Evolutionary conservation across 176 grass and related monocot genomes (phyloP).

Genomic region (Phragmites australis): DNA sequence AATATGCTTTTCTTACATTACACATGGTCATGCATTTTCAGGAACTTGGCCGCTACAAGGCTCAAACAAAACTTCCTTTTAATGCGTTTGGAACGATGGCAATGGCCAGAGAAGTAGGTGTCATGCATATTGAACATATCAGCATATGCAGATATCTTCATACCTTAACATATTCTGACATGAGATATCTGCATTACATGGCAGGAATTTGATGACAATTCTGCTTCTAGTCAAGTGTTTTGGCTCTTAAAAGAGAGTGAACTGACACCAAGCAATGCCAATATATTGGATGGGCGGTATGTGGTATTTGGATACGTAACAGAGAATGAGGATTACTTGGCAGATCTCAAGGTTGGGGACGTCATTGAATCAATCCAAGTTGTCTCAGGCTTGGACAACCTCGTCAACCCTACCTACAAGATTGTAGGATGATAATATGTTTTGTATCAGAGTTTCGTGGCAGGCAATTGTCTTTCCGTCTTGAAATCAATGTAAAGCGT

Average conservation of each 20-base stretch:
- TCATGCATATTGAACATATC: constrained; percentile 18
- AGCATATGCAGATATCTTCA: not conserved
- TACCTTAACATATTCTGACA: constrained; percentile 11
- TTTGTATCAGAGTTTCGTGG: constrained; percentile 17
- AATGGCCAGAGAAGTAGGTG: constrained; percentile 94
- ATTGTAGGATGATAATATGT: constrained; percentile 72
- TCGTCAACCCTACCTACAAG: constrained; percentile 93
- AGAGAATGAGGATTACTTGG: constrained; percentile 84
- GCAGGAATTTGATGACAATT: constrained; percentile 99
- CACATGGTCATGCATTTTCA: constrained; percentile 33
- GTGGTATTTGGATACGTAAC: constrained; percentile 84
- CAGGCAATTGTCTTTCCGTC: constrained; percentile 18
- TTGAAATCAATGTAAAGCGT: constrained; percentile 27
- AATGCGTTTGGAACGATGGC: constrained; percentile 99
- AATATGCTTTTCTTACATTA: constrained; percentile 9
- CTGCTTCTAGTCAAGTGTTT: constrained; percentile 93
- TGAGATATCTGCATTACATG: constrained; percentile 3
- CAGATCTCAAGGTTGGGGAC: constrained; percentile 94
- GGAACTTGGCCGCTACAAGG: constrained; percentile 96
- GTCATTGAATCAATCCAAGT: constrained; percentile 96
- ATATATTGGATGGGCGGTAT: constrained; percentile 94
- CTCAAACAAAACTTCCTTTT: constrained; percentile 95
- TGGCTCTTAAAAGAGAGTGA: constrained; percentile 99
- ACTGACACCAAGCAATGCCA: constrained; percentile 97
- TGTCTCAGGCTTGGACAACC: constrained; percentile 86